Conservation (phyloP, 768 basidiomycete genomes). For the Glaciozyma antarctica region DNA sequence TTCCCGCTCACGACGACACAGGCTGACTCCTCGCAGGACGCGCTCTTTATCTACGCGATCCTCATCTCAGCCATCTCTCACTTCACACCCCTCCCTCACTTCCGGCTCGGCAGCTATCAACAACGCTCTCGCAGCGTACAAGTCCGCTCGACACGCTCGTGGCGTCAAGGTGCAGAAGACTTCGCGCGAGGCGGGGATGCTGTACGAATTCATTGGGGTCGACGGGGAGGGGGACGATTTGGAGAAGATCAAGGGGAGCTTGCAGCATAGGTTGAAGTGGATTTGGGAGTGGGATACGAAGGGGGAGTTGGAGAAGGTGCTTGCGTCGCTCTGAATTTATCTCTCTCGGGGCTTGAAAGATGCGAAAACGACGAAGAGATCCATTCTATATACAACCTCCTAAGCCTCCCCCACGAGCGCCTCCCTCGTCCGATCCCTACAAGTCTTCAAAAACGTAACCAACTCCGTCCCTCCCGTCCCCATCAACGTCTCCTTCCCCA, state of each 20-base stretch:
- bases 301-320: neutral
- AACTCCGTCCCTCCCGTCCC: slow-evolving; percentile 88
- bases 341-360: no score
- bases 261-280: slow-evolving; percentile 15
- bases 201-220: slow-evolving; percentile 33
- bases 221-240: slow-evolving; percentile 7
- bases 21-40: neutral
- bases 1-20: neutral
- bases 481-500: slow-evolving; percentile 49
- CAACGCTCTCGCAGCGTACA: neutral
- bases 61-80: slow-evolving; percentile 3
- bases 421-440: slow-evolving; percentile 38
- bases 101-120: neutral
- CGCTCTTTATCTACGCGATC: slow-evolving; percentile 4
- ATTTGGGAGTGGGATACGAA: slow-evolving; percentile 18
- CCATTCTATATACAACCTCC: no score
- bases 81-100: neutral
- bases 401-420: slow-evolving; percentile 10
- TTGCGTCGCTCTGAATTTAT: neutral
- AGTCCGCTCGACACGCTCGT: neutral
- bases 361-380: no score
- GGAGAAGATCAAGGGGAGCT: slow-evolving; percentile 3
- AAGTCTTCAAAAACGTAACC: slow-evolving; percentile 67
- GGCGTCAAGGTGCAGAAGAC: slow-evolving; percentile 24
- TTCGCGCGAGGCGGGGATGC: slow-evolving; percentile 32